Base-by-base conservation (phyloP, 2,329 filamentous ascomycete genomes). In the Ciborinia camelliae region DNA sequence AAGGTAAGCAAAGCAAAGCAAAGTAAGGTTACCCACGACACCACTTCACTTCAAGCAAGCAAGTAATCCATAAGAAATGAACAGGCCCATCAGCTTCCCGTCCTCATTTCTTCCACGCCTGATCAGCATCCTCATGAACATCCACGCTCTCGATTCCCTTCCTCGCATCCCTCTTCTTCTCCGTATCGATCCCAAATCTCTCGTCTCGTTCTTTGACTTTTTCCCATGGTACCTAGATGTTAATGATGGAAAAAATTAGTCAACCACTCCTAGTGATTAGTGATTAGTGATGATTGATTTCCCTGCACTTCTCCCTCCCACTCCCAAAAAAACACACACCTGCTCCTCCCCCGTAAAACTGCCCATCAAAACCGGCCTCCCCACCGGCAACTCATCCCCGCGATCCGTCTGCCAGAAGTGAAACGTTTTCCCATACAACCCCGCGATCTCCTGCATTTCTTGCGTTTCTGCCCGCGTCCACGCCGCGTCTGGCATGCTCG, bases 361-460 rank as follows among this genome's bases (percentile, higher is more conserved):
- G 8, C 55, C 63, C 63, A 65, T 65, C 48, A 65, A 65, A 12
- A 51, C 45, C 63, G 63, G 63, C 47, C 20, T 32, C 0, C 64
- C 64, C 15, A 65, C 23, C 23, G 64, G 64, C 14, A 65, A 41
- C 45, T 48, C 58, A 65, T 67, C 62, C 0, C 90, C 90, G 7
- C 84, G 80, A 77, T 96, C 91, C 20, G 89, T 85, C 81, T 96
- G 90, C 92, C 92, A 96, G 50, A 95, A 80, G 75, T 96, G 91
- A 75, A 89, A 95, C 1, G 89, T 86, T 75, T 96, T 96, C 12
- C 92, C 92, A 73, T 96, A 96, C 3, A 95, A 75, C 0, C 84
- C 81, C 4, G 91, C 78, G 0, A 95, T 82, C 65, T 92, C 82
- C 68, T 89, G 85, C 90, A 96, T 95, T 76, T 94, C 91, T 54